Evolutionary conservation across 2,329 filamentous ascomycete species (phyloP), one percentile per base, ranked within the genome.

Genomic region (Aotearoamyces nothofagi): DNA sequence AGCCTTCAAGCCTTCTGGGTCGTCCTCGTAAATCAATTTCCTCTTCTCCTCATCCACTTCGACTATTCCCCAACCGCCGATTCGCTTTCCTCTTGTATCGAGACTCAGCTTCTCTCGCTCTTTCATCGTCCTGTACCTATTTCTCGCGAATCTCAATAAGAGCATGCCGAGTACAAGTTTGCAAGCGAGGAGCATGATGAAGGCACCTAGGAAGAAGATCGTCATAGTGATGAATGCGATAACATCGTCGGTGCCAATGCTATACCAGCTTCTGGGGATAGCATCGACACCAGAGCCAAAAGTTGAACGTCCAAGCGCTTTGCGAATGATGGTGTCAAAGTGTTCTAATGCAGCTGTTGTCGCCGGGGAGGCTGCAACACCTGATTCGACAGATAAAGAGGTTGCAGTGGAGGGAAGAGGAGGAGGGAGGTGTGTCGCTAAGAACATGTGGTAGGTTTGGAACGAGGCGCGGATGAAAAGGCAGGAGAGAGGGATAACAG

Each of bases 361-460:
- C 5, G 77, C 75, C 0, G 80, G 78, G 0, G 80, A 86, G 0
- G 74, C 64, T 3, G 63, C 58, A 0, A 70, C 61, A 0, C 47
- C 55, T 16, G 69, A 69, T 23, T 81, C 77, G 4, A 74, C 58
- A 4, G 68, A 60, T 9, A 82, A 55, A 5, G 78, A 67, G 11
- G 78, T 75, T 26, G 77, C 67, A 15, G 70, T 60, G 3, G 74
- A 72, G 15, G 74, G 60, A 0, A 82, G 61, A 0, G 82, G 80
- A 6, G 78, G 68, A 0, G 83, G 78, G 17, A 94, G 64, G 44
- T 92, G 77, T 0, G 82, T 86, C 3, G 86, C 81, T 9, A 96
- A 67, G 47, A 96, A 92, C 87, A 96, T 96, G 55, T 94, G 80
- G 53, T 96, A 98, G 5, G 87, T 94, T 51, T 98, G 90, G 24